A percentile compares a stretch with the other conserved stretches of the same genome.
Evolutionary conservation across 768 basidiomycete genomes (phyloP).

Genomic region (Tephrocybe rancida): DNA sequence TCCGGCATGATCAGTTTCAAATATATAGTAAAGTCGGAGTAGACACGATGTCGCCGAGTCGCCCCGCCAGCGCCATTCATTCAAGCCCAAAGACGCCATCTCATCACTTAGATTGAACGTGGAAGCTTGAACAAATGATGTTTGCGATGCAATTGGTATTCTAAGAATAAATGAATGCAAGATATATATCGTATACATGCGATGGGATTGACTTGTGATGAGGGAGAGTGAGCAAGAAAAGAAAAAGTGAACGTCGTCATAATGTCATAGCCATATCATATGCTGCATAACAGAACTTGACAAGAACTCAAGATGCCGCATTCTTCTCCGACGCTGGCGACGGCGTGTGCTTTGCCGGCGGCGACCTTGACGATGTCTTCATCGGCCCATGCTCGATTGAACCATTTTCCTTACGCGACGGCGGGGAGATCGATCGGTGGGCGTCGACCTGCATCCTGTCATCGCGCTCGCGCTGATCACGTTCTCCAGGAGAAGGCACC

Average conservation of each 20-base stretch:
- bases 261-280: conserved; percentile 12
- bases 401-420: conserved; percentile 37
- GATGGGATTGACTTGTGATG: not conserved
- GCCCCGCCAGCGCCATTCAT: too few species aligned
- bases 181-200: conserved; percentile 14
- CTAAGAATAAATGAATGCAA: conserved; percentile 10
- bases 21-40: too few species aligned
- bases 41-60: too few species aligned
- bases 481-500: conserved; percentile 53
- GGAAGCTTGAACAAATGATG: not conserved
- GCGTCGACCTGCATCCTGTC: conserved; percentile 60
- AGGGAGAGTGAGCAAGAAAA: not conserved
- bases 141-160: not conserved
- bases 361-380: conserved; percentile 45
- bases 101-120: not conserved
- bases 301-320: conserved; percentile 8
- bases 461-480: conserved; percentile 43
- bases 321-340: conserved; percentile 56
- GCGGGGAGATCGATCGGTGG: conserved; percentile 51
- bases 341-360: conserved; percentile 53
- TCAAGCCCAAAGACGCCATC: too few species aligned
- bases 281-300: not conserved
- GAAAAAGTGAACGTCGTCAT: not conserved
- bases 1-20: too few species aligned
- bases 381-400: conserved; percentile 55